Evolutionary conservation across 306 rosid genomes (phyloP), one percentile per base, ranked within the genome.

Genomic region (Cucumis melo): DNA sequence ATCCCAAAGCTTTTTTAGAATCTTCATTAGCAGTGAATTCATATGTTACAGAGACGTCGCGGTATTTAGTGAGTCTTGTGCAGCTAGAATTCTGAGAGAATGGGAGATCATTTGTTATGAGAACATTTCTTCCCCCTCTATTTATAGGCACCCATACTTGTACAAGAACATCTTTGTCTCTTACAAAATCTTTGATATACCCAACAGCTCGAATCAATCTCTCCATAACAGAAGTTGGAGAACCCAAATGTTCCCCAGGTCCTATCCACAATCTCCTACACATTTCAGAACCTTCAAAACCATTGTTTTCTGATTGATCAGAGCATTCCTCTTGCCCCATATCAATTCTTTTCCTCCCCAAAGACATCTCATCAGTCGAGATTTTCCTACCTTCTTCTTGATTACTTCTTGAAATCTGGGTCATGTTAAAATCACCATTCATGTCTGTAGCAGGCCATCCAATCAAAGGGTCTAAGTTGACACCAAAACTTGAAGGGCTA

Each of bases 101-200:
- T 34, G 87, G 98, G 72, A 85, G 81, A 68, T 89, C 86, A 79
- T 79, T 79, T 9, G 96, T 90, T 21, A 80, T 86, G 1, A 95
- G 82, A 85, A 95, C 87, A 62, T 57, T 82, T 84, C 81, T 86
- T 61, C 92, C 97, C 78, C 83, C 89, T 82, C 81, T 85, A 65
- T 77, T 67, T 57, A 87, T 84, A 5, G 99, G 99, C 81, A 90
- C 84, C 99, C 99, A 95, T 73, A 86, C 82, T 78, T 95, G 99
- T 55, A 90, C 86, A 24, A 95, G 98, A 68, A 90, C 86, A 61
- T 91, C 89, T 75, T 88, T 90, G 79, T 89, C 87, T 67, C 84
- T 86, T 16, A 85, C 85, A 80, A 80, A 81, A 58, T 92, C 89
- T 78, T 83, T 79, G 77, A 90, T 80, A 78, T 84, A 80, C 80